These are phyloP conservation scores for Magnolia officinalis DNA, from an alignment of 164 flowering plant species.

Conservation along the genomic window DNA sequence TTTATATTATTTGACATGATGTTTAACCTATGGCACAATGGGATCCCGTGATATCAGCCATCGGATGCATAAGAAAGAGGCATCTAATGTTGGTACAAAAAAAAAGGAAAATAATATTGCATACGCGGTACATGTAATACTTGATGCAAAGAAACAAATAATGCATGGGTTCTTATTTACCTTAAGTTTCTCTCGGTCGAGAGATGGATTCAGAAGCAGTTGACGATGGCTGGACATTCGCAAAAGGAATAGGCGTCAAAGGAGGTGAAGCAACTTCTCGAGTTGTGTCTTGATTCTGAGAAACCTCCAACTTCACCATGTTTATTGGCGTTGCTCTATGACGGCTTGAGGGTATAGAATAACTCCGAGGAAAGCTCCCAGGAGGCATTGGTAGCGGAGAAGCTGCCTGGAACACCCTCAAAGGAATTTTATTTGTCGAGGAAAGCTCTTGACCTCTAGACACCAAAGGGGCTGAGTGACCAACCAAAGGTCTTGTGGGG, in stretches of 20 bases:
- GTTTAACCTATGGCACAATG: too few relatives aligned
- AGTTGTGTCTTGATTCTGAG: slow-evolving; percentile 15
- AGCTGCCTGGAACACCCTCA: slow-evolving; percentile 32
- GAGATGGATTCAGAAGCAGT: slow-evolving; percentile 29
- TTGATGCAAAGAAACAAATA: background rate
- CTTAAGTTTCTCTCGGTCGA: slow-evolving; percentile 43
- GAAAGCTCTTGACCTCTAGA: slow-evolving; percentile 38
- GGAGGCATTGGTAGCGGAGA: slow-evolving; percentile 78
- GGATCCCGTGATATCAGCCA: background rate
- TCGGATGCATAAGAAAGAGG: background rate
- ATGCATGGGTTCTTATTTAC: slow-evolving; percentile 22
- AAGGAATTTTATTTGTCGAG: slow-evolving; percentile 33
- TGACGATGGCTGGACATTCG: slow-evolving; percentile 31
- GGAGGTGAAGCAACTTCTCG: slow-evolving; percentile 69
- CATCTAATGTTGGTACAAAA: background rate
- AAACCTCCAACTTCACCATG: slow-evolving; percentile 7
- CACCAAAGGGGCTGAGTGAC: slow-evolving; percentile 69
- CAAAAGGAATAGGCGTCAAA: slow-evolving; percentile 64
- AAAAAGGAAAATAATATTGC: background rate
- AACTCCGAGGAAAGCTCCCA: slow-evolving; percentile 57
- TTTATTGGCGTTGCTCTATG: slow-evolving; percentile 54
- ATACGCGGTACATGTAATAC: background rate
- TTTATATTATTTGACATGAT: too few relatives aligned
- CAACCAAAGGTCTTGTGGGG: slow-evolving; percentile 29
- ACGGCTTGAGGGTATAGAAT: slow-evolving; percentile 78